Evolutionary conservation across 495 filamentous ascomycete genomes (phyloP).

Genomic region (Mycothermus thermophilus): DNA sequence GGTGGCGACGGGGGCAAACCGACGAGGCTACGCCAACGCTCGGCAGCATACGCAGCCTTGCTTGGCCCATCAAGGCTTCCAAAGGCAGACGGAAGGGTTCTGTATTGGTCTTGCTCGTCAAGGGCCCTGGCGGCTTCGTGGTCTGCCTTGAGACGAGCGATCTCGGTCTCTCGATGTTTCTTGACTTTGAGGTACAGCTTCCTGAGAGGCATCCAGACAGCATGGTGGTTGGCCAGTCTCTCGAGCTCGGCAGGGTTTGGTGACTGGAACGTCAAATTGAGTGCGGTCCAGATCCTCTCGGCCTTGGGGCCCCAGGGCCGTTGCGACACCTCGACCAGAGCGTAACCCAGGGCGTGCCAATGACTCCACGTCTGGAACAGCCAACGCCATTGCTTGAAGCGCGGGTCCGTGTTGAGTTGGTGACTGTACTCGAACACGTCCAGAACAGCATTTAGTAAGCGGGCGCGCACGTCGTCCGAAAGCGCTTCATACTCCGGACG

Average conservation of each 20-base stretch:
- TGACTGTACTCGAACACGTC: conserved; percentile 65
- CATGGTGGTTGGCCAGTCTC: conserved; percentile 35
- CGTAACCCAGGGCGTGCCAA: conserved; percentile 67
- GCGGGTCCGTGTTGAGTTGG: conserved; percentile 44
- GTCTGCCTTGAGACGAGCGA: conserved; percentile 25
- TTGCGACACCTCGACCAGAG: conserved; percentile 63
- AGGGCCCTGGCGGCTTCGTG: conserved; percentile 28
- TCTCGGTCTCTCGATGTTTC: conserved; percentile 38
- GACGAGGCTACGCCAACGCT: conserved; percentile 33
- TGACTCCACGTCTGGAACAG: conserved; percentile 69
- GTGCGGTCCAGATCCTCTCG: conserved; percentile 68
- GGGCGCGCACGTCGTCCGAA: conserved; percentile 48
- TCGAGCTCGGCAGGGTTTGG: conserved; percentile 37
- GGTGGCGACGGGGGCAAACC: conserved; percentile 20
- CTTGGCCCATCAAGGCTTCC: conserved; percentile 24
- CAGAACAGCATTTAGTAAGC: conserved; percentile 59
- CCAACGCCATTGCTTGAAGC: conserved; percentile 61
- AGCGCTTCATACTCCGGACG: conserved; percentile 29
- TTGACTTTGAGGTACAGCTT: conserved; percentile 58
- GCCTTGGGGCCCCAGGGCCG: conserved; percentile 51
- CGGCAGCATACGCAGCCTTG: conserved; percentile 21
- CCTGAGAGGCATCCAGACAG: conserved; percentile 60
- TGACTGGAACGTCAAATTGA: conserved; percentile 48
- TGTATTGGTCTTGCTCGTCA: conserved; percentile 25
- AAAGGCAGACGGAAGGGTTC: conserved; percentile 22